A percentile compares a stretch with the other conserved stretches of the same genome.
Evolutionary conservation across 2,329 filamentous ascomycete species (phyloP).

Genomic region (Podosphaera fusca): DNA sequence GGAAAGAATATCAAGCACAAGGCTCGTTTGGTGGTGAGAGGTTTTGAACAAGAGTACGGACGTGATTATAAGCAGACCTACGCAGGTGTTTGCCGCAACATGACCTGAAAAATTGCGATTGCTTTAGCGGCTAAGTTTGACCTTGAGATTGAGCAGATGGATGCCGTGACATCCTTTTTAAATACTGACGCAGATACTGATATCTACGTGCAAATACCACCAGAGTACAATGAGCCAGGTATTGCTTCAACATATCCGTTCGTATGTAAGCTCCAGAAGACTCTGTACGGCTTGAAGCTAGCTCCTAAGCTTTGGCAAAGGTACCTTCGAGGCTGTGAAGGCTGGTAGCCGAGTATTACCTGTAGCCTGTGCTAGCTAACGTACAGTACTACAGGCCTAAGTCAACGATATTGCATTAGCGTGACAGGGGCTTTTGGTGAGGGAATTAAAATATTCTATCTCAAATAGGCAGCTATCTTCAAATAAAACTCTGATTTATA

Average conservation of each 20-base stretch:
- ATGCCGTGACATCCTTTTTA: background rate
- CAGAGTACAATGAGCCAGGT: background rate
- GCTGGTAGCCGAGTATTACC: too few species aligned
- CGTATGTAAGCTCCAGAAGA: background rate
- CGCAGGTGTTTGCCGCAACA: background rate
- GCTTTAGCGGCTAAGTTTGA: background rate
- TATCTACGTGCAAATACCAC: background rate
- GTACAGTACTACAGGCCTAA: too few species aligned
- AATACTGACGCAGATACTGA: constrained; percentile 1
- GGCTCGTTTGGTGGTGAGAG: constrained; percentile 1
- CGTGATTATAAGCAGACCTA: background rate
- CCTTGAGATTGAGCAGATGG: background rate
- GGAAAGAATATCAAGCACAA: background rate
- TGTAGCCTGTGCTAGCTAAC: too few species aligned
- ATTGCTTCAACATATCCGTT: constrained; percentile 1
- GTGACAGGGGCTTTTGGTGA: too few species aligned
- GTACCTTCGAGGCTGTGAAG: background rate
- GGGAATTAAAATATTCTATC: too few species aligned
- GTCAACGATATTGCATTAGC: too few species aligned
- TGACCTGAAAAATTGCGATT: background rate
- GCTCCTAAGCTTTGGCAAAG: constrained; percentile 1
- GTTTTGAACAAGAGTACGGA: background rate
- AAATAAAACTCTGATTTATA: too few species aligned
- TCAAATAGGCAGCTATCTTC: too few species aligned
- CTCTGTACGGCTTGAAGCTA: constrained; percentile 1